Conservation (phyloP, 805 yeast species). For the Saccharomycopsis amapae region DNA sequence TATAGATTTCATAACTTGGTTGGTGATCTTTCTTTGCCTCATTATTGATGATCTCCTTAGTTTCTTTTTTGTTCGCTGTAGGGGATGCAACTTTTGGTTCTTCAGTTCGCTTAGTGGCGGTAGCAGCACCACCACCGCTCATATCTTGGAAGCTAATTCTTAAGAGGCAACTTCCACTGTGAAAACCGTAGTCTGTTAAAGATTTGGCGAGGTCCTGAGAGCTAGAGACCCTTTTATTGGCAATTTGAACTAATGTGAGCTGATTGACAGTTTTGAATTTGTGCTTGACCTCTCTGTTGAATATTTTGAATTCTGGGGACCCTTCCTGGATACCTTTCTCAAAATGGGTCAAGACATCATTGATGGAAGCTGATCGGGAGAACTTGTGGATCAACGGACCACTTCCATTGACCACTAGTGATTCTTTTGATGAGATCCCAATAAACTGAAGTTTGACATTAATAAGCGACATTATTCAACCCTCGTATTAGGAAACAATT, state of each 20-base stretch:
- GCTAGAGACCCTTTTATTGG: neutral
- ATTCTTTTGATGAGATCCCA: neutral
- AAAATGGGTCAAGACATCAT: neutral
- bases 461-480: too few relatives aligned
- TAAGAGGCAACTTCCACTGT: neutral
- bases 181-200: neutral
- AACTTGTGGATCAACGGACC: neutral
- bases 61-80: neutral
- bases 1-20: conserved; percentile 4
- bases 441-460: neutral
- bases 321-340: neutral
- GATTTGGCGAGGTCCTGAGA: neutral
- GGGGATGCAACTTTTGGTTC: neutral
- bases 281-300: neutral
- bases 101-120: neutral
- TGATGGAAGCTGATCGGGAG: neutral
- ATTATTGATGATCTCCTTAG: neutral
- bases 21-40: neutral
- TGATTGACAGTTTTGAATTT: neutral
- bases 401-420: neutral
- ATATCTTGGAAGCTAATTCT: neutral
- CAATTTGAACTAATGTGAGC: neutral
- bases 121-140: neutral
- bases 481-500: too few relatives aligned
- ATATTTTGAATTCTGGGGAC: neutral